Evolutionary conservation across 768 basidiomycete species (phyloP).

Genomic region (Tricholoma terreum): DNA sequence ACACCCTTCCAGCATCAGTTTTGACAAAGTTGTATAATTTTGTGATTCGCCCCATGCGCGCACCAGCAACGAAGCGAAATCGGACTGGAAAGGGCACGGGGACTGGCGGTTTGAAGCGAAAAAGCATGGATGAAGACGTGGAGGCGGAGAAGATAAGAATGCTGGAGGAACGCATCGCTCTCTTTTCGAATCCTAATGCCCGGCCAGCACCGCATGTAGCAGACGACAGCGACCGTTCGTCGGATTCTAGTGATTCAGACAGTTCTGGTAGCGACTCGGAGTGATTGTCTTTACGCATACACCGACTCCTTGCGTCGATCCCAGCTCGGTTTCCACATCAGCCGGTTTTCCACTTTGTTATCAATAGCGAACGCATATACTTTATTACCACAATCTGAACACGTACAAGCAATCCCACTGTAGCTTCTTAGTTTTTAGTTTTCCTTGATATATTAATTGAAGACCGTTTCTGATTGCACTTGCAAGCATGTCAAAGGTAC

Average conservation of each 20-base stretch:
- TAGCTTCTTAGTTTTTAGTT: slow-evolving; percentile 56
- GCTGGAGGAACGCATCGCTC: slow-evolving; percentile 83
- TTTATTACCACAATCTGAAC: slow-evolving; percentile 16
- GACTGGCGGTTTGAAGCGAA: slow-evolving; percentile 87
- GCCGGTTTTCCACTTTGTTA: slow-evolving; percentile 11
- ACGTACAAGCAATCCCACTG: slow-evolving; percentile 43
- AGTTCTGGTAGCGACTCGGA: slow-evolving; percentile 86
- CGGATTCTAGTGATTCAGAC: slow-evolving; percentile 75
- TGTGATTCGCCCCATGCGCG: slow-evolving; percentile 77
- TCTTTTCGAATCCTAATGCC: slow-evolving; percentile 51
- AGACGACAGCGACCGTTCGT: slow-evolving; percentile 70
- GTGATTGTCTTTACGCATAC: slow-evolving; percentile 37
- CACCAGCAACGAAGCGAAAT: slow-evolving; percentile 62
- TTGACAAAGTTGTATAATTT: slow-evolving; percentile 95
- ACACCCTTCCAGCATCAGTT: slow-evolving; percentile 80
- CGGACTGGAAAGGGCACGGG: slow-evolving; percentile 75
- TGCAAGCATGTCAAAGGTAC: background rate
- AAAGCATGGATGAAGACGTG: slow-evolving; percentile 95
- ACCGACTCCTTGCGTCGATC: slow-evolving; percentile 3
- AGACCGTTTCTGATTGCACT: slow-evolving; percentile 5
- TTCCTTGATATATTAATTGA: slow-evolving; percentile 16
- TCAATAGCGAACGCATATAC: slow-evolving; percentile 25
- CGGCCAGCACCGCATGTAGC: slow-evolving; percentile 36
- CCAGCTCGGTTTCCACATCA: slow-evolving; percentile 6
- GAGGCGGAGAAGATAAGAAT: slow-evolving; percentile 93